phyloP scores from a whole-genome alignment of 2,329 filamentous ascomycete genomes.

The Fusarium mexicanum region DNA sequence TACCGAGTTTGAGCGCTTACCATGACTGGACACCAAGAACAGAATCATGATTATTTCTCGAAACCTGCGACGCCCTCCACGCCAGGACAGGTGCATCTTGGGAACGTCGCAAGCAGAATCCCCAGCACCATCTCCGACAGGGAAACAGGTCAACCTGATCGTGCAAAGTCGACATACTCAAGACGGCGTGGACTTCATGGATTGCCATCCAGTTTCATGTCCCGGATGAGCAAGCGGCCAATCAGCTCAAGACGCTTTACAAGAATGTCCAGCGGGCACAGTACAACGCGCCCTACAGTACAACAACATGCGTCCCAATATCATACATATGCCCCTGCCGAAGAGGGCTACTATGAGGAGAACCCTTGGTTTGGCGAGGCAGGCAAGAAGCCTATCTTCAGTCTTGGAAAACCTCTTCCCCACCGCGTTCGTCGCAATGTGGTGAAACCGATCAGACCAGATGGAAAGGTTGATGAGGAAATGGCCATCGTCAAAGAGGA shows the following conservation, averaged over 20 bases:
- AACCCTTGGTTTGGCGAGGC: slow-evolving; percentile 34
- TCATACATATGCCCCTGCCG: slow-evolving; percentile 17
- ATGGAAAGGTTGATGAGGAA: slow-evolving; percentile 21
- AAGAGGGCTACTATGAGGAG: slow-evolving; percentile 29
- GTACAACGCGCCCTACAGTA: not conserved
- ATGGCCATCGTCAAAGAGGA: slow-evolving; percentile 2
- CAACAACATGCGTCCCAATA: not conserved
- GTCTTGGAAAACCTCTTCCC: slow-evolving; percentile 31
- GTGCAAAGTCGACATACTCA: not conserved
- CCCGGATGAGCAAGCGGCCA: slow-evolving; percentile 7
- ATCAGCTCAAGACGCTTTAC: not conserved
- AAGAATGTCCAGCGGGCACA: not conserved
- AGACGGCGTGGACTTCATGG: not conserved
- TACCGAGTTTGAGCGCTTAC: not conserved
- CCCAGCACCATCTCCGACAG: slow-evolving; percentile 16
- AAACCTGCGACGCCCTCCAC: slow-evolving; percentile 8
- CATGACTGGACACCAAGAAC: slow-evolving; percentile 1
- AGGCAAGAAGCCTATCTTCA: slow-evolving; percentile 30
- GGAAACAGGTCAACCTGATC: not conserved
- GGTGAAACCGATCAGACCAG: not conserved
- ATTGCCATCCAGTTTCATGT: not conserved
- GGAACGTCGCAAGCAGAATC: slow-evolving; percentile 17
- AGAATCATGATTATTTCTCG: slow-evolving; percentile 21
- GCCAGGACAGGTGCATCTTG: slow-evolving; percentile 17
- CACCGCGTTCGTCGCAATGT: slow-evolving; percentile 26